A percentile compares a stretch with the other conserved stretches of the same genome.
phyloP scores from a whole-genome alignment of 495 filamentous ascomycete genomes.

The Penicillium ochrochloron region DNA sequence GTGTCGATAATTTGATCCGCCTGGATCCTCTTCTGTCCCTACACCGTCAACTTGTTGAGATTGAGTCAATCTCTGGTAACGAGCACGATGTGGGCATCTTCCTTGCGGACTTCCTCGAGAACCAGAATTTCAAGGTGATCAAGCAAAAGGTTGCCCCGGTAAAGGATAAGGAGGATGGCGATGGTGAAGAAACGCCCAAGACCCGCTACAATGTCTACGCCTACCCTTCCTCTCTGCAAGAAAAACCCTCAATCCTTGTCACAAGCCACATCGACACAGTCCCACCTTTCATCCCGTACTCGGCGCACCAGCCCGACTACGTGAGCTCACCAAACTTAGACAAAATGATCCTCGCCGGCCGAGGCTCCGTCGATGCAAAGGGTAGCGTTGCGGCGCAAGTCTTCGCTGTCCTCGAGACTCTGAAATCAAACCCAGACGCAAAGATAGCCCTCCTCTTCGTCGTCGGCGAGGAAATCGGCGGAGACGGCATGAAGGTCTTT shows the following conservation, averaged over 20 bases:
- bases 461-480: constrained; percentile 81
- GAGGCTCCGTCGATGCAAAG: constrained; percentile 91
- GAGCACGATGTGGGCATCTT: constrained; percentile 72
- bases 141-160: constrained; percentile 55
- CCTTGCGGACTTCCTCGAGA: constrained; percentile 67
- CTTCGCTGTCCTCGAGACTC: constrained; percentile 65
- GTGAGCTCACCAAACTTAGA: constrained; percentile 29
- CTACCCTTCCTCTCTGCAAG: constrained; percentile 59
- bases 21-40: constrained; percentile 67
- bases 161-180: constrained; percentile 19
- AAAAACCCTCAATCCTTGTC: constrained; percentile 67
- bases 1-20: constrained; percentile 38
- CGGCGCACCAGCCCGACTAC: constrained; percentile 27
- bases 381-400: constrained; percentile 82
- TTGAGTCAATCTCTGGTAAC: constrained; percentile 73
- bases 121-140: constrained; percentile 68
- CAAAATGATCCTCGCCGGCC: constrained; percentile 64
- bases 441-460: constrained; percentile 81
- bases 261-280: constrained; percentile 77
- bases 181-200: constrained; percentile 18
- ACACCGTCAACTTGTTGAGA: constrained; percentile 75
- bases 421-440: constrained; percentile 45
- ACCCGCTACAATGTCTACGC: constrained; percentile 79
- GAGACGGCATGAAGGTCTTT: constrained; percentile 78
- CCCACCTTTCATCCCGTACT: constrained; percentile 66